These are phyloP conservation scores for Groenewaldozyma salmanticensis DNA, from an alignment of 805 yeast genomes.

Conservation along the genomic window DNA sequence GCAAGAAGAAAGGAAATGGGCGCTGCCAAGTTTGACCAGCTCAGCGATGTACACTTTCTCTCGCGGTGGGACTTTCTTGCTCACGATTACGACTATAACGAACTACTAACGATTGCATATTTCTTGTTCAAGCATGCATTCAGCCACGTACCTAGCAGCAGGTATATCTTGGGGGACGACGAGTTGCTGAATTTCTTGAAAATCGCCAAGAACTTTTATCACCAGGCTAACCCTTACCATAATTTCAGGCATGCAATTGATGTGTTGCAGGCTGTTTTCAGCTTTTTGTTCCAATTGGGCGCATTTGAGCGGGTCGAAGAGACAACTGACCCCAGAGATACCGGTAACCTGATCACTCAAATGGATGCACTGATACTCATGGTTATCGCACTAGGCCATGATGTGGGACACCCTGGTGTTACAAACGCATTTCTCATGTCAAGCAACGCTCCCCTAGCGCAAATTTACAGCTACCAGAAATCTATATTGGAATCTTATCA, in stretches of 20 bases:
- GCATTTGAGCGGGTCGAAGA: constrained; percentile 22
- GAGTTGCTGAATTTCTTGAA: constrained; percentile 51
- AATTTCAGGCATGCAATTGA: constrained; percentile 94
- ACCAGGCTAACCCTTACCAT: constrained; percentile 83
- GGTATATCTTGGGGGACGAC: constrained; percentile 29
- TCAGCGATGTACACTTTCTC: too few species aligned
- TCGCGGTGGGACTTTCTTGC: constrained; percentile 60
- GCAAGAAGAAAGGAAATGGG: too few species aligned
- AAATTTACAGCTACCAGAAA: constrained; percentile 43
- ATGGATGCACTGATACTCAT: constrained; percentile 50
- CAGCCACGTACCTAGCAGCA: constrained; percentile 5
- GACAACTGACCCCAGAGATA: not conserved
- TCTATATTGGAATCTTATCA: constrained; percentile 82
- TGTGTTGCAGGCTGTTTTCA: constrained; percentile 84
- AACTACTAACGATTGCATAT: constrained; percentile 50
- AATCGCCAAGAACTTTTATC: constrained; percentile 67
- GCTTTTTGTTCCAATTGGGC: constrained; percentile 33
- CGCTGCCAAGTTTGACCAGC: too few species aligned
- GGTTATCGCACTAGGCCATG: constrained; percentile 88
- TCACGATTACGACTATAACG: constrained; percentile 54
- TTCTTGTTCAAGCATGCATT: constrained; percentile 41
- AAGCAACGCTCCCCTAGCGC: constrained; percentile 53
- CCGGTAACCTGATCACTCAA: constrained; percentile 19
- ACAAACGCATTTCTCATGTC: constrained; percentile 63
- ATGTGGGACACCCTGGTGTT: constrained; percentile 95